A percentile compares a stretch with the other conserved stretches of the same genome.
Evolutionary conservation across 2,329 filamentous ascomycete species (phyloP).

Genomic region (Beauveria rudraprayagi): DNA sequence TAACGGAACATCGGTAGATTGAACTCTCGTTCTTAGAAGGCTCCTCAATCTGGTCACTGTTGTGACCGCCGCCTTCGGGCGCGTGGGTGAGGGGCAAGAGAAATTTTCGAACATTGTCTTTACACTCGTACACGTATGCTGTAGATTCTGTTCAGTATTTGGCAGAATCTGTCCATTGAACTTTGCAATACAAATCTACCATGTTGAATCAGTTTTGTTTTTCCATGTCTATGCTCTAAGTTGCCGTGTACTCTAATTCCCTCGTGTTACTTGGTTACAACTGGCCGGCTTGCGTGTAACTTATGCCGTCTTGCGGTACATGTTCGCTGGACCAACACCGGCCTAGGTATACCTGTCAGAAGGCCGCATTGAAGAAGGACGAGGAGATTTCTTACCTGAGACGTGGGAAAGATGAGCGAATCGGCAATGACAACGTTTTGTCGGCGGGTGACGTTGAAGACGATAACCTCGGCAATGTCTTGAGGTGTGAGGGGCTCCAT

Average conservation of each 20-base stretch:
- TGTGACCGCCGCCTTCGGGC: constrained; percentile 19
- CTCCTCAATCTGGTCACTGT: constrained; percentile 22
- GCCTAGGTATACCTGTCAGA: not conserved
- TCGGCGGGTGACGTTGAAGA: constrained; percentile 73
- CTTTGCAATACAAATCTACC: not conserved
- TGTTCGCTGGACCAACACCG: not conserved
- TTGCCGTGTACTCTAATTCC: not conserved
- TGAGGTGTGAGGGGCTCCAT: constrained; percentile 79
- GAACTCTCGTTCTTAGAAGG: constrained; percentile 32
- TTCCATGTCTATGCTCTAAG: constrained; percentile 8
- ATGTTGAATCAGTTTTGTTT: not conserved
- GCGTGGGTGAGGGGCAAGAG: constrained; percentile 33
- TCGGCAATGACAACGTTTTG: constrained; percentile 92
- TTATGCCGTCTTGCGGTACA: constrained; percentile 6
- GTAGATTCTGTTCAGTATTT: not conserved
- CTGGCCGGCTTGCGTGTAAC: not conserved
- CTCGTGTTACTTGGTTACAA: not conserved
- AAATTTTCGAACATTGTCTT: constrained; percentile 32
- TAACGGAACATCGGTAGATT: constrained; percentile 79
- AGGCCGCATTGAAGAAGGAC: not conserved
- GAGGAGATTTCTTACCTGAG: constrained; percentile 56
- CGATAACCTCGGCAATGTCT: constrained; percentile 84
- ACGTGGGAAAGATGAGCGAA: constrained; percentile 77
- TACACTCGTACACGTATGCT: not conserved
- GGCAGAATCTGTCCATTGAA: not conserved